Conservation (phyloP, 176 grass and related monocot species). For the Areca catechu region DNA sequence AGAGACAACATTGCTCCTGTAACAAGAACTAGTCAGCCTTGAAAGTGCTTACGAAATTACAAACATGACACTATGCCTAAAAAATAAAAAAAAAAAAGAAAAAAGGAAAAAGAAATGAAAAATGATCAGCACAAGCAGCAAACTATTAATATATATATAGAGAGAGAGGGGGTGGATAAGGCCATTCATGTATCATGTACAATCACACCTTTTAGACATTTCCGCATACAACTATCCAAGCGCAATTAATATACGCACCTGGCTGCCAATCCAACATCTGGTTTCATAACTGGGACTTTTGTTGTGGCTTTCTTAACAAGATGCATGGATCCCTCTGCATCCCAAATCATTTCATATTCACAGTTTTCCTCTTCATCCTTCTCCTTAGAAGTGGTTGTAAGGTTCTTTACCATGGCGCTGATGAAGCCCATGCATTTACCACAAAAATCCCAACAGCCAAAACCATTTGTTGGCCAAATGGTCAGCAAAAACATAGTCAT, state of each 20-base stretch:
- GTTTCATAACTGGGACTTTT: conserved; percentile 20
- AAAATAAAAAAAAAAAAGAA: too few species aligned
- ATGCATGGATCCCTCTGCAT: conserved; percentile 88
- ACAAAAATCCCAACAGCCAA: conserved; percentile 37
- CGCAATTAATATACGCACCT: conserved; percentile 32
- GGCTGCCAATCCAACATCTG: conserved; percentile 33
- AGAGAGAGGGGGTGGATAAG: too few species aligned
- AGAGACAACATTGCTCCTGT: conserved; percentile 68
- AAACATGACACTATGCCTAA: neutral
- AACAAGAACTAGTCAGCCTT: conserved; percentile 1
- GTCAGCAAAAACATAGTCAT: conserved; percentile 57
- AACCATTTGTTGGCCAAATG: conserved; percentile 84
- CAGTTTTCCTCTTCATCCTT: conserved; percentile 75
- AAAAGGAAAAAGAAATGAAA: too few species aligned
- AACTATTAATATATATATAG: too few species aligned
- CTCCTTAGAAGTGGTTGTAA: conserved; percentile 65
- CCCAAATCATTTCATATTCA: conserved; percentile 93
- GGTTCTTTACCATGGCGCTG: conserved; percentile 39
- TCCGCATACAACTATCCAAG: neutral
- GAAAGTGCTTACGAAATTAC: conserved; percentile 5
- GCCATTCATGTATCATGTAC: too few species aligned
- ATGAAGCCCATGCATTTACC: conserved; percentile 39
- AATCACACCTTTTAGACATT: too few species aligned
- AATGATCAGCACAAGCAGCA: too few species aligned
- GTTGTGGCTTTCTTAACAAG: conserved; percentile 51